Conservation (phyloP, 1,284 basidiomycete species). For the Pseudozyma pruni region DNA sequence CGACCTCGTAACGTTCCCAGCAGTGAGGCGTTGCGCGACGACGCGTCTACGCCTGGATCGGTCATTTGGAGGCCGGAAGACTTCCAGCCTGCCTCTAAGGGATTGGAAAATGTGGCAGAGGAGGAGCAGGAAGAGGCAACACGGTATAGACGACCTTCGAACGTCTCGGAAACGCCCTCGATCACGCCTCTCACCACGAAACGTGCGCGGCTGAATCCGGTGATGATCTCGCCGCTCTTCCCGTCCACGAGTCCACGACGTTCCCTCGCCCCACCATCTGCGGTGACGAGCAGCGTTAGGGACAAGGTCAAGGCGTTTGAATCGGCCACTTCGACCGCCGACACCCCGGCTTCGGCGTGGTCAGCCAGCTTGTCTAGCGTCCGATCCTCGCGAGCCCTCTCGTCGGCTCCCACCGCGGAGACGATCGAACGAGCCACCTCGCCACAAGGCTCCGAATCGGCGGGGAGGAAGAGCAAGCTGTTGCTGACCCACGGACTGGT, state of each 20-base stretch:
- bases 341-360: constrained; percentile 11
- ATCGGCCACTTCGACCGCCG: constrained; percentile 4
- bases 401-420: not conserved
- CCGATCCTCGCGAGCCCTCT: constrained; percentile 1
- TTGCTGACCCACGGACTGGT: constrained; percentile 36
- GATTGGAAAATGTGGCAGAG: constrained; percentile 17
- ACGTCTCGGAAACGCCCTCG: constrained; percentile 52
- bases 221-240: constrained; percentile 49
- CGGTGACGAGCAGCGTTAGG: constrained; percentile 15
- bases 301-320: constrained; percentile 58
- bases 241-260: constrained; percentile 22
- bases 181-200: constrained; percentile 60
- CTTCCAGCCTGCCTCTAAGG: not conserved
- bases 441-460: not conserved
- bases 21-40: constrained; percentile 11
- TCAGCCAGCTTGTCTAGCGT: constrained; percentile 26
- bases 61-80: constrained; percentile 41
- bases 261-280: not conserved
- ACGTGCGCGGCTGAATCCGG: constrained; percentile 51
- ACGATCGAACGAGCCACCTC: constrained; percentile 8
- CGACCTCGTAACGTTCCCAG: constrained; percentile 25
- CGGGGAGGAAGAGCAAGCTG: not conserved
- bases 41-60: constrained; percentile 26
- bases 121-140: constrained; percentile 1
- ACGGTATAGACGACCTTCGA: constrained; percentile 1